Conservation (phyloP, 345 rosid genomes). For the Populus nigra region DNA sequence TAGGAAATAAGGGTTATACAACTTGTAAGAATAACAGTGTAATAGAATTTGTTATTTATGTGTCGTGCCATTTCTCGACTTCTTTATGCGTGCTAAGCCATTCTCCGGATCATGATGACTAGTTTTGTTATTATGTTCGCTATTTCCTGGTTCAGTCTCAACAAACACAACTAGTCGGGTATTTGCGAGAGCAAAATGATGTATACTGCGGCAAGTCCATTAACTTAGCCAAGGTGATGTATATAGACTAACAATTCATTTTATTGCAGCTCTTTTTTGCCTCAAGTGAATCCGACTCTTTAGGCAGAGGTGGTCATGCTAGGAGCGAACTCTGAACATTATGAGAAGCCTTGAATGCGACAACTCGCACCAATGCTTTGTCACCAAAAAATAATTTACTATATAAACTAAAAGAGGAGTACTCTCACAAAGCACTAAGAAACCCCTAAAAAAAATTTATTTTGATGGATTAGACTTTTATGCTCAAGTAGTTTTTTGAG, state of each 20-base stretch:
- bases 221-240: not conserved
- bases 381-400: no score
- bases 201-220: not conserved
- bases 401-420: no score
- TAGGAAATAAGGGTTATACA: not conserved
- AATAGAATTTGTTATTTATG: not conserved
- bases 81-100: not conserved
- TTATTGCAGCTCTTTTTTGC: not conserved
- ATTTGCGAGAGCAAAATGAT: not conserved
- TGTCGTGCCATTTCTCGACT: not conserved
- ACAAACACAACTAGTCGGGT: not conserved
- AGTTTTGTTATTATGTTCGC: not conserved
- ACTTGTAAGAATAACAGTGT: not conserved
- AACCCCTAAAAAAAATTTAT: no score
- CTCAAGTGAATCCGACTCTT: not conserved
- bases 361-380: no score
- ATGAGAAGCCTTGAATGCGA: not conserved
- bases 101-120: not conserved
- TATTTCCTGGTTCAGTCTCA: not conserved
- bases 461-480: no score
- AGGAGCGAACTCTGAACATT: not conserved
- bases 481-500: no score
- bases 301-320: not conserved
- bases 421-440: no score
- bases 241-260: not conserved